Evolutionary conservation across 1,139 yeast species (phyloP), one percentile per base, ranked within the genome.

Genomic region (Nematodospora anomalae): DNA sequence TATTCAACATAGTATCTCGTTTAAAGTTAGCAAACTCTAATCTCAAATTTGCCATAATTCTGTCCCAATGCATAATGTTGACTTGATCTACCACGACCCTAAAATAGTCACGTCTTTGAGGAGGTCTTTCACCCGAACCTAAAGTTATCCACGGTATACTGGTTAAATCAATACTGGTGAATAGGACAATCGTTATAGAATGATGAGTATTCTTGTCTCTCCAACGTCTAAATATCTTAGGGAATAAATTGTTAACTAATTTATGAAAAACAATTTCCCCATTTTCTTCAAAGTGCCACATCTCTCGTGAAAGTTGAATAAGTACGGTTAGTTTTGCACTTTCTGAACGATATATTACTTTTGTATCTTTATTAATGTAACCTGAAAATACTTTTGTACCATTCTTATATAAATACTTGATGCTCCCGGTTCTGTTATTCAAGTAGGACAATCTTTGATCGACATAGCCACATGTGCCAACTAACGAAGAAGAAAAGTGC

Each of bases 281-380:
- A 49, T 84, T 85, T 53, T 90, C 97, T 60, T 92, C 97, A 58
- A 94, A 94, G 55, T 90, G 89, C 95, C 97, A 94, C 97, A 92
- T 94, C 53, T 94, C 99, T 28, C 84, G 74, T 1, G 97, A 86
- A 47, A 90, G 78, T 56, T 94, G 98, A 35, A 94, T 80, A 43
- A 94, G 69, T 33, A 90, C 86, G 9, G 89, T 76, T 42, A 90
- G 64, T 40, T 86, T 78, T 2, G 97, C 95, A 31, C 96, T 83
- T 51, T 92, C 97, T 1, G 96, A 87, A 35, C 98, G 71, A 54
- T 85, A 92, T 0, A 89, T 86, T 13, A 92, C 66, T 47, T 83
- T 83, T 4, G 98, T 90, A 23, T 78, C 71, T 11, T 77, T 77
- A 2, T 90, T 85, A 33, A 92, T 69, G 51, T 80, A 87, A 0